Conservation (phyloP, 306 rosid species). For the Sindora glabra region DNA sequence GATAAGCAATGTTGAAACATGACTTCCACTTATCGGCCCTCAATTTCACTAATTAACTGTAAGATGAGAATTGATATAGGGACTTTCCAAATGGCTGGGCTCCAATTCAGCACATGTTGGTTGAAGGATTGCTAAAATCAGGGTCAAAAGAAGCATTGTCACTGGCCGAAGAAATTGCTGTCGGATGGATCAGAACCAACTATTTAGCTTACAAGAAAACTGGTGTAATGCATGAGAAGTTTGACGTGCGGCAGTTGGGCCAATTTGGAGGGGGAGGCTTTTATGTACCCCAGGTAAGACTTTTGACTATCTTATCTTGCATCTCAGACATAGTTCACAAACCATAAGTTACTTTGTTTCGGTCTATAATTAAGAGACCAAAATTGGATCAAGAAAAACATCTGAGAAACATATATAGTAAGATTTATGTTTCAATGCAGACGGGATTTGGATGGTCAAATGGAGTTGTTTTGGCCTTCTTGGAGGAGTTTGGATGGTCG, state of each 20-base stretch:
- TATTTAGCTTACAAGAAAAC: constrained; percentile 40
- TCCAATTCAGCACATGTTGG: constrained; percentile 57
- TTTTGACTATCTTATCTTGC: no score
- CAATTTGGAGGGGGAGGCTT: constrained; percentile 50
- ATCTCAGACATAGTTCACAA: no score
- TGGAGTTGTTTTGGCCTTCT: constrained; percentile 51
- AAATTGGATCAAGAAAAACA: no score
- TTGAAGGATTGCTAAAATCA: constrained; percentile 42
- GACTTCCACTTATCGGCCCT: no score
- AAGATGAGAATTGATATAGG: constrained; percentile 22
- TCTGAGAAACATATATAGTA: not conserved
- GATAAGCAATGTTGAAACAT: not conserved
- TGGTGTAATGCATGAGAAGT: constrained; percentile 47
- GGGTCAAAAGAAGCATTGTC: constrained; percentile 33
- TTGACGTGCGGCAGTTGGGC: constrained; percentile 39
- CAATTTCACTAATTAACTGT: no score
- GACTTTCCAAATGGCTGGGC: constrained; percentile 72
- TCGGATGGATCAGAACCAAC: constrained; percentile 49
- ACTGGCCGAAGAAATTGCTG: constrained; percentile 38
- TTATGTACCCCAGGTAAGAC: constrained; percentile 40
- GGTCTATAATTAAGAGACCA: no score
- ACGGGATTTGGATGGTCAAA: constrained; percentile 67
- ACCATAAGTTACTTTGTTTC: no score
- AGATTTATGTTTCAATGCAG: constrained; percentile 27
- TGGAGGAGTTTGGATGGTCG: constrained; percentile 68